A percentile compares a stretch with the other conserved stretches of the same genome.
Conservation (phyloP, 306 rosid genomes). For the Quercus gilva region DNA sequence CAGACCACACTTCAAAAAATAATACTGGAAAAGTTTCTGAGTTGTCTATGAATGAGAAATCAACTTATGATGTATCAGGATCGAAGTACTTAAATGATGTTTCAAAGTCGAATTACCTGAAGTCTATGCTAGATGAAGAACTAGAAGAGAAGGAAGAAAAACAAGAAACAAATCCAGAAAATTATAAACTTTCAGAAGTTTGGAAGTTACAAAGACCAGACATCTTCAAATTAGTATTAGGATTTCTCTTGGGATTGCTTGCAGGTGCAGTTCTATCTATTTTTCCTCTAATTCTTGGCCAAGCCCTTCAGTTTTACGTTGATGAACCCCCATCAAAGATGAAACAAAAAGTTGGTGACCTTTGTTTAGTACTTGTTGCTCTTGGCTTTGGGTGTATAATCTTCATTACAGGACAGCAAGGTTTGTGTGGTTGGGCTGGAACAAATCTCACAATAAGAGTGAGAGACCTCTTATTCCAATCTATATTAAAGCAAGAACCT, state of each 20-base stretch:
- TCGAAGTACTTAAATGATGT: slow-evolving; percentile 15
- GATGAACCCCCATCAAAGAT: slow-evolving; percentile 30
- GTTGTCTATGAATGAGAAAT: slow-evolving; percentile 33
- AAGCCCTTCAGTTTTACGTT: slow-evolving; percentile 63
- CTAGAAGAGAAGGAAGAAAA: slow-evolving; percentile 37
- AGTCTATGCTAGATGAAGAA: slow-evolving; percentile 26
- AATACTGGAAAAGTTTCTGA: slow-evolving; percentile 20
- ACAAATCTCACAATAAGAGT: slow-evolving; percentile 79
- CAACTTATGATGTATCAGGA: slow-evolving; percentile 33
- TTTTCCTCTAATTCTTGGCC: slow-evolving; percentile 68
- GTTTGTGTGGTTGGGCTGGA: slow-evolving; percentile 93
- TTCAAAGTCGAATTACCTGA: slow-evolving; percentile 16
- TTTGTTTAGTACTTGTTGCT: slow-evolving; percentile 66
- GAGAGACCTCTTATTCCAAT: slow-evolving; percentile 67
- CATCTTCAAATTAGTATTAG: slow-evolving; percentile 42
- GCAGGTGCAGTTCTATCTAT: slow-evolving; percentile 78
- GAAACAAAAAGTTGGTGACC: slow-evolving; percentile 41
- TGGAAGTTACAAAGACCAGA: slow-evolving; percentile 80
- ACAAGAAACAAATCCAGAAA: slow-evolving; percentile 28
- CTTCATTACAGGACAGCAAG: slow-evolving; percentile 91
- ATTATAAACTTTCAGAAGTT: slow-evolving; percentile 48
- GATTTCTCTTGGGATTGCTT: slow-evolving; percentile 65
- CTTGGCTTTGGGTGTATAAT: slow-evolving; percentile 78
- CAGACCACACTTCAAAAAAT: slow-evolving; percentile 30
- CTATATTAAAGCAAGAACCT: slow-evolving; percentile 86